Evolutionary conservation across 495 filamentous ascomycete species (phyloP), one percentile per base, ranked within the genome.

Genomic region (Talaromyces stipitatus): DNA sequence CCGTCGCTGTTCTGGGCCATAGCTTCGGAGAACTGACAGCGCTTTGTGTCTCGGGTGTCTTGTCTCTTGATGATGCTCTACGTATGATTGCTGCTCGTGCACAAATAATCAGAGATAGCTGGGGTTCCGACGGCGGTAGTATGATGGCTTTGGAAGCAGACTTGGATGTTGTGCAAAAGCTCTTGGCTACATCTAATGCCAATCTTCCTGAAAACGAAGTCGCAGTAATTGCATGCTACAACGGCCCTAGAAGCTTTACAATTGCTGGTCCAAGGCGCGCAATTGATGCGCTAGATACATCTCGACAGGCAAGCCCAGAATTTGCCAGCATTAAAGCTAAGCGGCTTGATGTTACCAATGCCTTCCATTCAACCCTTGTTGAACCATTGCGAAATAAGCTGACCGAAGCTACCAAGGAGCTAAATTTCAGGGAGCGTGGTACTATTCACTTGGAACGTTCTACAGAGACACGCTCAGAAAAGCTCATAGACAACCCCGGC

Each of bases 81-180:
- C 66, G 58, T 5, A 47, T 82, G 3, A 64, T 85, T 2, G 58
- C 67, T 8, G 68, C 62, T 0, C 71, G 82, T 12, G 77, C 80
- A 0, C 26, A 16, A 0, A 43, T 84, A 0, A 79, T 85, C 51
- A 55, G 65, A 4, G 62, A 69, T 0, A 32, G 60, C 1, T 83
- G 79, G 80, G 79, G 74, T 4, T 1, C 62, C 0, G 78, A 84
- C 6, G 50, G 54, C 3, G 81, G 81, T 0, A 52, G 67, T 1
- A 85, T 85, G 82, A 43, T 83, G 9, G 71, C 75, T 0, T 52
- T 82, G 0, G 74, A 82, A 45, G 69, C 62, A 0, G 68, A 74
- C 28, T 22, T 59, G 2, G 29, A 51, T 0, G 50, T 55, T 1
- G 54, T 74, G 0, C 11, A 67, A 18, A 16, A 24, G 10, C 41